Evolutionary conservation across 805 yeast species (phyloP).

Genomic region (Monosporozyma siamensis): DNA sequence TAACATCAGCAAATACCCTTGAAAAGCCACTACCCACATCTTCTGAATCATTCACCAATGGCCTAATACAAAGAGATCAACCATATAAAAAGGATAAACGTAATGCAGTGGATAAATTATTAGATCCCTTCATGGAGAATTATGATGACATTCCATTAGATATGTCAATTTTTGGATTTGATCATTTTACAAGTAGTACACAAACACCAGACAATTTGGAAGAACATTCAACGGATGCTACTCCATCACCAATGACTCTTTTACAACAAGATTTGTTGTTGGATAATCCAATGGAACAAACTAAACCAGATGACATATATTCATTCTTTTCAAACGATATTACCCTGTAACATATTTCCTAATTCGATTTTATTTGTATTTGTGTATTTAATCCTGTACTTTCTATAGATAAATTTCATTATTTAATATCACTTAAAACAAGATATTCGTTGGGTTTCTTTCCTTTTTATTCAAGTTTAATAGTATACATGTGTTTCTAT

Average conservation of each 20-base stretch:
- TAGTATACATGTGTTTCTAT: too few species aligned
- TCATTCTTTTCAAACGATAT: background rate
- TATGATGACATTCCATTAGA: background rate
- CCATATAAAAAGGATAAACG: background rate
- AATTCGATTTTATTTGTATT: too few species aligned
- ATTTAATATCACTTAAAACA: too few species aligned
- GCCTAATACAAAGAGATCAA: background rate
- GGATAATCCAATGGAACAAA: background rate
- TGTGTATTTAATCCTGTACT: too few species aligned
- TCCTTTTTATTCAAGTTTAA: too few species aligned
- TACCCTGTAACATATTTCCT: background rate
- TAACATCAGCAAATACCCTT: background rate
- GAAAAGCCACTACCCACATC: background rate
- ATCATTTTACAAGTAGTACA: background rate
- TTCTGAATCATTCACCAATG: background rate
- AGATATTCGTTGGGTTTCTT: too few species aligned
- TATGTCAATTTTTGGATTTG: slow-evolving; percentile 3
- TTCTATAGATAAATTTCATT: too few species aligned
- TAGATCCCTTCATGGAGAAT: background rate
- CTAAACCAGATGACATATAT: background rate
- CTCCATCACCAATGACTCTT: background rate
- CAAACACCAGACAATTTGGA: background rate
- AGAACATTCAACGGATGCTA: background rate
- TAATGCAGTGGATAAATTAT: background rate
- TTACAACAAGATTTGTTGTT: background rate